phyloP scores from a whole-genome alignment of 768 basidiomycete species.

The Lactarius indigo region DNA sequence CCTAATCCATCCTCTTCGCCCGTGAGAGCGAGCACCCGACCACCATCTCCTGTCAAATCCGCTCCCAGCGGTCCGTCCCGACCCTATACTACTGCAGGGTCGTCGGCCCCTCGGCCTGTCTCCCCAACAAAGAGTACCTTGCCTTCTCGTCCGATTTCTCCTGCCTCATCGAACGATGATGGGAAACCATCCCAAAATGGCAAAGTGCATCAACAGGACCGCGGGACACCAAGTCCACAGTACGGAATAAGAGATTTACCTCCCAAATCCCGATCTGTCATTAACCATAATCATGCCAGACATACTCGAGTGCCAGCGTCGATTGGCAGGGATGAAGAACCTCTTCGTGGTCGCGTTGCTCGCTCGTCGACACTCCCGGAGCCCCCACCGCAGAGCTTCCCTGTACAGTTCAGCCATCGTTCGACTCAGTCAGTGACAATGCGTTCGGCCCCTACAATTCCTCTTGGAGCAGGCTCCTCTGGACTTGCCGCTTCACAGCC shows the following conservation, averaged over 20 bases:
- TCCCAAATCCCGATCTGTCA: conserved; percentile 20
- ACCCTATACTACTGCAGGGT: conserved; percentile 1
- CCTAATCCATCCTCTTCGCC: conserved; percentile 17
- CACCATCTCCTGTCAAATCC: conserved; percentile 17
- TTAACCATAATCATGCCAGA: conserved; percentile 16
- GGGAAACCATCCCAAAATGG: conserved; percentile 14
- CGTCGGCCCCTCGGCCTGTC: conserved; percentile 10
- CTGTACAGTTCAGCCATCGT: conserved; percentile 13
- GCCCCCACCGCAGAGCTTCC: conserved; percentile 3
- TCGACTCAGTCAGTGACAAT: conserved; percentile 20
- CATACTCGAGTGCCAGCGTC: conserved; percentile 18
- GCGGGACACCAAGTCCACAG: conserved; percentile 22
- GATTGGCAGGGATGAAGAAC: conserved; percentile 10
- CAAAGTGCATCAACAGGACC: conserved; percentile 6
- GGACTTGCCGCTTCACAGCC: conserved; percentile 19
- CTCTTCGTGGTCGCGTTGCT: conserved; percentile 16
- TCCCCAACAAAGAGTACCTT: conserved; percentile 13
- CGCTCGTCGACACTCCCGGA: conserved; percentile 23
- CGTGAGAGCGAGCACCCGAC: conserved; percentile 6
- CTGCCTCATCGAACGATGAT: conserved; percentile 21
- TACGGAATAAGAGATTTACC: conserved; percentile 28
- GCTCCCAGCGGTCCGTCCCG: conserved; percentile 13
- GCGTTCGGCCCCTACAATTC: conserved; percentile 2
- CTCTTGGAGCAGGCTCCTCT: conserved; percentile 1
- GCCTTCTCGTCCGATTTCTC: conserved; percentile 21